These are phyloP conservation scores for Rhynchospora tenuis DNA, from an alignment of 176 grass and related monocot species.

Conservation along the genomic window DNA sequence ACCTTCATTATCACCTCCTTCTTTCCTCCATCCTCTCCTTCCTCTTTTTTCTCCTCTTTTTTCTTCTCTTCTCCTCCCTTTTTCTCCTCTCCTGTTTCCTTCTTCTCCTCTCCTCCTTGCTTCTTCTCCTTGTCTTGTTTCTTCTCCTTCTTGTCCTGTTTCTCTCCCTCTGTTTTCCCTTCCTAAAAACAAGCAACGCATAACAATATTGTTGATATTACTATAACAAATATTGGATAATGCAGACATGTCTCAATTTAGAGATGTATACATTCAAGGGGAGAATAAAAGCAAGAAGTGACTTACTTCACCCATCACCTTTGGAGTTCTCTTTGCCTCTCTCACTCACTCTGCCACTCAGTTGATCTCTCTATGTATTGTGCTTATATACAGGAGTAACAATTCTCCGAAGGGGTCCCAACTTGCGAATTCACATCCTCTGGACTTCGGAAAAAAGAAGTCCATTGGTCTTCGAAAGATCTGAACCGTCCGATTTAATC, in stretches of 20 bases:
- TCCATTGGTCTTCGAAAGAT: too few species aligned
- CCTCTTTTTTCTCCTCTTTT: background rate
- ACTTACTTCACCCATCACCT: constrained; percentile 24
- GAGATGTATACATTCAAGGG: background rate
- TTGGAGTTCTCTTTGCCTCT: background rate
- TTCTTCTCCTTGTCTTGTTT: background rate
- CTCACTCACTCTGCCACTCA: background rate
- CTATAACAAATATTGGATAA: background rate
- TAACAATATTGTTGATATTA: background rate
- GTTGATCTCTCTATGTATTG: background rate
- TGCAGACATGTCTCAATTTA: background rate
- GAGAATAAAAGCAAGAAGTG: background rate
- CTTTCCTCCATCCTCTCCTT: constrained; percentile 18
- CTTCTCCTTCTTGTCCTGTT: background rate
- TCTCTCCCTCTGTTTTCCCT: background rate
- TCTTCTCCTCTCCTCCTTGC: background rate
- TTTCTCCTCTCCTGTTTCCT: background rate
- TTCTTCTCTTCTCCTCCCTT: constrained; percentile 17
- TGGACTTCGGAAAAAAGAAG: too few species aligned
- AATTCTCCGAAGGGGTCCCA: background rate
- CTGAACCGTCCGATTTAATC: too few species aligned
- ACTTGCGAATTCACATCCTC: too few species aligned
- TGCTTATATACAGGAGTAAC: background rate
- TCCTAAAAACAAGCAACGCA: background rate
- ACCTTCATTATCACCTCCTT: constrained; percentile 35